Evolutionary conservation across 164 flowering plant genomes (phyloP), one percentile per base, ranked within the genome.

Genomic region (Liquidambar formosana): DNA sequence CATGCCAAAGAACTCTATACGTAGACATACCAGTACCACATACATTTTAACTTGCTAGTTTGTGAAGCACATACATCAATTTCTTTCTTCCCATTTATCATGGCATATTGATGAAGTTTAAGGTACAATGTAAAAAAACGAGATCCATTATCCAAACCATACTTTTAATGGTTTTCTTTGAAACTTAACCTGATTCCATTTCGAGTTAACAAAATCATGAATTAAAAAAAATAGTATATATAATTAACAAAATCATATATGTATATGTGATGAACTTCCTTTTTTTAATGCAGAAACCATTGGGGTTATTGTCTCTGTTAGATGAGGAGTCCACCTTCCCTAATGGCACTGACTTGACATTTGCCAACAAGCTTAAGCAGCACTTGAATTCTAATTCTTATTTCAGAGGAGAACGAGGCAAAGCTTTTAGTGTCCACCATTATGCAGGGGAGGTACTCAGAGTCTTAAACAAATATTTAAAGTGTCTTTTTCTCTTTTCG

Each of bases 301-400:
- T 93, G 75, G 99, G 99, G 14, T 73, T 96, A 66, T 61, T 90
- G 65, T 93, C 99, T 64, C 79, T 95, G 60, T 79, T 95, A 66
- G 98, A 95, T 75, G 99, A 95, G 77, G 99, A 96, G 81, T 93
- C 99, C 59, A 96, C 95, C n/a, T 93, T 96, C 61, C 98, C 99
- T 48, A 96, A 96, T 81, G 97, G 94, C 38, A 92, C 97, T 23
- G 99, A 96, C 66, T 78, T 92, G 82, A 89, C 97, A 27, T 87
- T 95, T 68, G 98, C 97, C 38, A 84, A 91, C 83, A 95, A 95
- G 85, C 98, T 95, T 27, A 92, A 90, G 85, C 93, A 92, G 76
- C 98, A 93, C 82, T 77, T 96, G 71, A 78, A 76, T 64, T 85
- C 96, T 41, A 90, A 90, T 79, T 73, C 88, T 52, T 88, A 88